These are phyloP conservation scores for Fusarium siculi DNA, from an alignment of 2,329 filamentous ascomycete genomes.

Conservation along the genomic window DNA sequence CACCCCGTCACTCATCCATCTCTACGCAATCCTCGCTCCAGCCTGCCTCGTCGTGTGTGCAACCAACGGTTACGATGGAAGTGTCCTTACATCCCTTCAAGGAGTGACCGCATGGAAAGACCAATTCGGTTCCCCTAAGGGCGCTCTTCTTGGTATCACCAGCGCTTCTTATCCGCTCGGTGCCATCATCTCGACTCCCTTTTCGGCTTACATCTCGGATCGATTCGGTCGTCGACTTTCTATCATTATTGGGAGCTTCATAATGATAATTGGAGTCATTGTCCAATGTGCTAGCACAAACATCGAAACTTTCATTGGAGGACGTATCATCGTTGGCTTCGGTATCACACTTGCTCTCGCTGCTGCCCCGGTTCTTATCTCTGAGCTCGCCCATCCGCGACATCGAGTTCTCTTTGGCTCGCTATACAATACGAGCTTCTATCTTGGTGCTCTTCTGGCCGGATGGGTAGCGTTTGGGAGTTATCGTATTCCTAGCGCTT, in stretches of 20 bases:
- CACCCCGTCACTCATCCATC: slow-evolving; percentile 9
- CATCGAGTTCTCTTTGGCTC: slow-evolving; percentile 24
- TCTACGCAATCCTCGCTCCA: slow-evolving; percentile 24
- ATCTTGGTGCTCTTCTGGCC: slow-evolving; percentile 10
- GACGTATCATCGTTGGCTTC: slow-evolving; percentile 63
- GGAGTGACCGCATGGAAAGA: slow-evolving; percentile 51
- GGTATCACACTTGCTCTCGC: slow-evolving; percentile 63
- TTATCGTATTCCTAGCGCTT: slow-evolving; percentile 5
- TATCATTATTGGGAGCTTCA: slow-evolving; percentile 40
- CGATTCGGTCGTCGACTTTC: slow-evolving; percentile 44
- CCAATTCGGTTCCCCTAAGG: slow-evolving; percentile 49
- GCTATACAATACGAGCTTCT: slow-evolving; percentile 5
- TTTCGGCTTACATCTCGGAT: slow-evolving; percentile 45
- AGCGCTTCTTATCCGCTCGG: slow-evolving; percentile 59
- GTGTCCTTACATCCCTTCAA: slow-evolving; percentile 60
- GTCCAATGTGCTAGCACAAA: slow-evolving; percentile 10
- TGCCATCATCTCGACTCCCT: slow-evolving; percentile 49
- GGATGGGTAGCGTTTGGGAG: slow-evolving; percentile 30
- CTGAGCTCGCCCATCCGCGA: slow-evolving; percentile 25
- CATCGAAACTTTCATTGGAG: slow-evolving; percentile 61
- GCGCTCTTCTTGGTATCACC: slow-evolving; percentile 46
- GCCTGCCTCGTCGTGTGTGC: slow-evolving; percentile 33
- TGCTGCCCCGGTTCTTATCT: slow-evolving; percentile 56
- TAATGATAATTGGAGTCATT: slow-evolving; percentile 29
- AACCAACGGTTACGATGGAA: slow-evolving; percentile 61